Evolutionary conservation across 768 basidiomycete genomes (phyloP), one percentile per base, ranked within the genome.

Genomic region (Mycena albidolilacea): DNA sequence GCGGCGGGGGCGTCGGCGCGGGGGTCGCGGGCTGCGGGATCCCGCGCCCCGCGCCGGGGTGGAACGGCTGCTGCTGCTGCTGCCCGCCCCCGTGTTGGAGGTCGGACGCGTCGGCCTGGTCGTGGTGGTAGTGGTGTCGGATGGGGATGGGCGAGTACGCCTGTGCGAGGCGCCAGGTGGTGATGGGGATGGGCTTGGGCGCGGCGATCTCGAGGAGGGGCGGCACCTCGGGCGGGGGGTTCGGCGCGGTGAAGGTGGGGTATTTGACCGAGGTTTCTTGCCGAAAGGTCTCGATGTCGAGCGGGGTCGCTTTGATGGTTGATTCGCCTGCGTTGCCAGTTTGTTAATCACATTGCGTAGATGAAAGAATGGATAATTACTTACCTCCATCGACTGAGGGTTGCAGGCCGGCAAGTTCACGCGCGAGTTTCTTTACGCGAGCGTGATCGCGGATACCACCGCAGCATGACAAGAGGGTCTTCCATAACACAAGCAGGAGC

Each of bases 401-500:
- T 2, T 93, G 90, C 21, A 99, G 86, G 2, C 93, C 94, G 14
- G 94, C 90, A 52, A 98, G 85, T 77, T 98, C 97, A 64, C 98
- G 89, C 1, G 95, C 90, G 8, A 98, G 85, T 66, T 88, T 92
- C 83, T 97, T 97, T 57, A 93, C 95, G 59, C 95, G 90, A 9
- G 85, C 86, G 54, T 95, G 89, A 77, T 99, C 97, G 70, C 93
- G 91, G 73, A 97, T 88, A 7, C 98, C 98, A 52, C 98, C 98
- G 78, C 96, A 93, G 81, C 96, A 98, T 43, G 95, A 91, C 58
- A 99, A 85, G 50, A 99, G 83, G 0, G 95, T 91, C 80, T 99
- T 99, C 98, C 98, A 99, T 10, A 98, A 85, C 0, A 99, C 89
- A 17, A 99, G 89, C 14, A 99, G 89, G 4, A 98, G 90, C 97